phyloP scores from a whole-genome alignment of 2,329 filamentous ascomycete species.

The Paracamarosporium sp. region DNA sequence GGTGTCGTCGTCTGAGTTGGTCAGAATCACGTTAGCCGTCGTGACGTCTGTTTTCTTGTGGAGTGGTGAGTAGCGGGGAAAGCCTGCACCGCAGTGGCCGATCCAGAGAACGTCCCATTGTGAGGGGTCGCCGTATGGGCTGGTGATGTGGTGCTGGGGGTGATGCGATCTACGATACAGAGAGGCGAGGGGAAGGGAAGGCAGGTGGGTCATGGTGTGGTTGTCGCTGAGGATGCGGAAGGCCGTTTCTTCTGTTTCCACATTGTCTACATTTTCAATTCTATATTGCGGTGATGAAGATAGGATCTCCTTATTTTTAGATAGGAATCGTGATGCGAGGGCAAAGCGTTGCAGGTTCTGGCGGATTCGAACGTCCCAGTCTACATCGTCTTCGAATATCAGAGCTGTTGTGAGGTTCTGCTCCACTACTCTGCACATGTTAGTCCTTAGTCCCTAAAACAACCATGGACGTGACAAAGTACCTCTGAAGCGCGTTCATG shows the following conservation, averaged over 20 bases:
- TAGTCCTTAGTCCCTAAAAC: slow-evolving; percentile 3
- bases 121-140: slow-evolving; percentile 39
- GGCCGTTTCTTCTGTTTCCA: slow-evolving; percentile 30
- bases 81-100: slow-evolving; percentile 41
- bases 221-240: slow-evolving; percentile 33
- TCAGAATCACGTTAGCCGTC: slow-evolving; percentile 27
- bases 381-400: slow-evolving; percentile 41
- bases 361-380: slow-evolving; percentile 39
- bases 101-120: slow-evolving; percentile 52
- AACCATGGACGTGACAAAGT: background rate
- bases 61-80: slow-evolving; percentile 26
- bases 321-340: slow-evolving; percentile 31
- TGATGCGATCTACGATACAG: slow-evolving; percentile 14
- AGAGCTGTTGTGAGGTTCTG: slow-evolving; percentile 41
- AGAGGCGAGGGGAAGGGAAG: slow-evolving; percentile 26
- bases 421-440: slow-evolving; percentile 23
- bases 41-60: slow-evolving; percentile 18
- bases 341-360: slow-evolving; percentile 39
- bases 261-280: slow-evolving; percentile 24
- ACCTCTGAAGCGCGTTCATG: slow-evolving; percentile 40
- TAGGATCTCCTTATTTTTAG: slow-evolving; percentile 22
- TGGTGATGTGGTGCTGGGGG: slow-evolving; percentile 6
- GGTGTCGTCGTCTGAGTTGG: slow-evolving; percentile 27
- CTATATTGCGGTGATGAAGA: slow-evolving; percentile 20
- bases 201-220: slow-evolving; percentile 26